phyloP scores from a whole-genome alignment of 169 alveolate genomes.

The Plasmodium fragile region DNA sequence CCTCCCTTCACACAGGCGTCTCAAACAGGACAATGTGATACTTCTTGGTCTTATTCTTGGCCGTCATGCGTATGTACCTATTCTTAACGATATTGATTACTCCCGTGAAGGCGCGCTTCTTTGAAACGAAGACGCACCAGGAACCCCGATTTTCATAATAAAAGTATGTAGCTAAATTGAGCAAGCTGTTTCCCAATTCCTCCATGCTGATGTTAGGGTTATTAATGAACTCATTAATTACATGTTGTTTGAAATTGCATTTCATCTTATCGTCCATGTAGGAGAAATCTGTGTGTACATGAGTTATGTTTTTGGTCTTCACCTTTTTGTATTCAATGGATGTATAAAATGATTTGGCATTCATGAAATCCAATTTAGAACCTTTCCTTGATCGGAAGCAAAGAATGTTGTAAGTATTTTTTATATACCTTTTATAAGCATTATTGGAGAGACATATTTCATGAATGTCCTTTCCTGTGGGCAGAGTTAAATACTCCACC shows the following conservation, averaged over 20 bases:
- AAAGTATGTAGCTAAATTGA: conserved; percentile 59
- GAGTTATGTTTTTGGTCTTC: conserved; percentile 38
- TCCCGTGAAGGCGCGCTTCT: conserved; percentile 31
- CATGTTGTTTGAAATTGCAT: conserved; percentile 69
- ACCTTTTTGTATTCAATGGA: conserved; percentile 42
- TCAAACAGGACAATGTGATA: conserved; percentile 61
- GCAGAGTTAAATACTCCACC: conserved; percentile 53
- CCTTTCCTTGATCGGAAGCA: conserved; percentile 30
- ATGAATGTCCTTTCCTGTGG: conserved; percentile 21
- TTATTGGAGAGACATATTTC: conserved; percentile 60
- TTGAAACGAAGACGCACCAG: conserved; percentile 73
- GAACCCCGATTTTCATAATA: conserved; percentile 39
- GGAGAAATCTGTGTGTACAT: conserved; percentile 38
- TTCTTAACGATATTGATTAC: conserved; percentile 30
- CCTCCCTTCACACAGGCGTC: conserved; percentile 23
- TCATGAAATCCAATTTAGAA: conserved; percentile 19
- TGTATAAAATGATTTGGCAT: conserved; percentile 46
- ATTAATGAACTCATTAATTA: conserved; percentile 61
- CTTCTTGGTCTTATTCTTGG: conserved; percentile 24
- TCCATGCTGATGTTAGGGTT: conserved; percentile 52
- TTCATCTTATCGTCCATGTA: conserved; percentile 77
- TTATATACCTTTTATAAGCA: conserved; percentile 10
- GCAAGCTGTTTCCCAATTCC: conserved; percentile 23
- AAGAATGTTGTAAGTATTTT: conserved; percentile 18
- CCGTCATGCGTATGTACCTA: conserved; percentile 67